Evolutionary conservation across 225 moss, liverwort and hornwort genomes (phyloP), one percentile per base, ranked within the genome.

Genomic region (Marchantia paleacea): DNA sequence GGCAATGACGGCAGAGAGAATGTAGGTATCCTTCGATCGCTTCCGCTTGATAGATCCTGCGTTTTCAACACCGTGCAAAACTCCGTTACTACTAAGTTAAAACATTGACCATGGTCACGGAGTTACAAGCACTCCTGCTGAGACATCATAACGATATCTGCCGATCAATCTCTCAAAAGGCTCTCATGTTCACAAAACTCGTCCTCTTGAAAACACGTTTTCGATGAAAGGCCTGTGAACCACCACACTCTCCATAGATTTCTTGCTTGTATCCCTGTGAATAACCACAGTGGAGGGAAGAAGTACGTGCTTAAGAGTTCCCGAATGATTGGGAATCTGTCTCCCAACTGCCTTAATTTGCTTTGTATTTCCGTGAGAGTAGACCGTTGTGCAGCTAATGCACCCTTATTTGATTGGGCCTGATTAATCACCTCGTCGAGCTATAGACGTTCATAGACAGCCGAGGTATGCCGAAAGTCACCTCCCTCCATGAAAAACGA

Each of bases 31-130:
- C 87, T 89, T 97, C 7, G 96, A 97, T 80, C 91, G 89, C 86
- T 97, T 97, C 84, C 96, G 85, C 86, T 88, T 97, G 92, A 97
- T 97, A 69, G 96, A 92, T 72, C 94, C 96, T 97, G 90, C 69
- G 65, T 25, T 19, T 30, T 10, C 75, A 58, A 63, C 65, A 76
- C 39, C 20, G 9, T 22, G n/a, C 75, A 51, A 25, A 60, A 11
- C 14, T 60, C 58, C 47, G 39, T 1, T 73, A 10, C 25, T 12
- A 66, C 25, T 64, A 11, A 26, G 18, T 28, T 8, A 66, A 12
- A 6, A 66, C 29, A 1, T 25, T 12, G 28, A 39, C 66, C 18
- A 14, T 66, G 9, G n/a, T 26, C 15, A n/a, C 66, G n/a, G 62
- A 62, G 66, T 9, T 15, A 19, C 19, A 61, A 61, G 7, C 61